Percentiles rank a stretch among this genome's conserved stretches.
Conservation (phyloP, 768 basidiomycete genomes). For the Xanthoconium stramineum region DNA sequence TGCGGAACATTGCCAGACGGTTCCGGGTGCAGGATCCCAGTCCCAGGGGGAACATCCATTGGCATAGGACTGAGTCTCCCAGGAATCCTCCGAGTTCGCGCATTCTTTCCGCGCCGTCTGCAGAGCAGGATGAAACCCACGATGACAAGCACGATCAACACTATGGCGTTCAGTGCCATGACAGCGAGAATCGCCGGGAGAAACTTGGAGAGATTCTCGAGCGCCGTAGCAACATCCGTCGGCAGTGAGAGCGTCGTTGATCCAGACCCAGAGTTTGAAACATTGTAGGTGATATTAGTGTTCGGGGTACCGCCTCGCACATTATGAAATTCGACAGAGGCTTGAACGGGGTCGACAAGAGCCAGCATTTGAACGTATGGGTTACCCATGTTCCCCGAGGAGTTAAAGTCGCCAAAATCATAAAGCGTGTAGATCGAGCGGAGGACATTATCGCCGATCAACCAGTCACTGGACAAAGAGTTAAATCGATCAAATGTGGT, state of each 20-base stretch:
- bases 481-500: constrained; percentile 2
- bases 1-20: constrained; percentile 41
- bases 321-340: constrained; percentile 67
- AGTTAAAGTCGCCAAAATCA: constrained; percentile 78
- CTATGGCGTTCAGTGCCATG: constrained; percentile 73
- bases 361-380: constrained; percentile 77
- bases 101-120: constrained; percentile 42
- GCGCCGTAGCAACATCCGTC: constrained; percentile 51
- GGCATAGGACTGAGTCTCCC: constrained; percentile 59
- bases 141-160: constrained; percentile 55
- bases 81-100: constrained; percentile 33
- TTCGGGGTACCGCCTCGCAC: constrained; percentile 62
- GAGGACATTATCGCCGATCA: constrained; percentile 79
- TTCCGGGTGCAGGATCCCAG: constrained; percentile 33
- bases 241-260: constrained; percentile 53
- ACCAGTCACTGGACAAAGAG: constrained; percentile 59
- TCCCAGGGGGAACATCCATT: constrained; percentile 36
- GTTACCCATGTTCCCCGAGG: constrained; percentile 60
- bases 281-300: constrained; percentile 67
- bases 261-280: constrained; percentile 41
- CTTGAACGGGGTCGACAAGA: constrained; percentile 63
- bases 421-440: constrained; percentile 82
- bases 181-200: constrained; percentile 74
- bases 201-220: constrained; percentile 61
- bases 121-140: constrained; percentile 54